phyloP scores from a whole-genome alignment of 495 filamentous ascomycete species.

The Immersiella caudata region DNA sequence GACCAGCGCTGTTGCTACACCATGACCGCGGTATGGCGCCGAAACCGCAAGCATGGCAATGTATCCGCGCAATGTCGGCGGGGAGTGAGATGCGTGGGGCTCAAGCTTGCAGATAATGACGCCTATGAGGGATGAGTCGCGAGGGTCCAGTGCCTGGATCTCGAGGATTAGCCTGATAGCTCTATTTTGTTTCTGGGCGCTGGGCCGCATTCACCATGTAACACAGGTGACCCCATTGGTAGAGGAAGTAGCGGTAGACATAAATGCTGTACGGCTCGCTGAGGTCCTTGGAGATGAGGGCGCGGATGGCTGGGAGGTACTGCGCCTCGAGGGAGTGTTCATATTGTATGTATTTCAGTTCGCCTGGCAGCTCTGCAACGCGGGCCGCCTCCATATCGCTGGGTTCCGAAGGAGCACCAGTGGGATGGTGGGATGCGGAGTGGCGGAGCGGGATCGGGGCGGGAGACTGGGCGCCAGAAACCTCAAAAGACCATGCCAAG shows the following conservation, averaged over 20 bases:
- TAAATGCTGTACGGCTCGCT: constrained; percentile 99
- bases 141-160: constrained; percentile 67
- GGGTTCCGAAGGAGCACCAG: neutral
- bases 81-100: constrained; percentile 68
- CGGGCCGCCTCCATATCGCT: constrained; percentile 29
- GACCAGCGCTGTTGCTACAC: constrained; percentile 91
- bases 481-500: neutral
- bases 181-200: neutral
- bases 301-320: constrained; percentile 85
- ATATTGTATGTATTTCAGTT: constrained; percentile 84
- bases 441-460: neutral
- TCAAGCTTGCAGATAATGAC: constrained; percentile 98
- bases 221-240: constrained; percentile 96
- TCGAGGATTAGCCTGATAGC: constrained; percentile 13
- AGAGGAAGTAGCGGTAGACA: constrained; percentile 98
- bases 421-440: neutral
- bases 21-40: constrained; percentile 73
- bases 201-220: constrained; percentile 66
- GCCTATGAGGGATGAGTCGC: constrained; percentile 62
- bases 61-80: constrained; percentile 85
- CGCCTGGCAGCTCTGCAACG: constrained; percentile 43
- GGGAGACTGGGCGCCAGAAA: neutral
- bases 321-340: constrained; percentile 72
- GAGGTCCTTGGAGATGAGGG: constrained; percentile 93
- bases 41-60: constrained; percentile 97